phyloP scores from a whole-genome alignment of 441 rosid genomes.

The Theobroma grandiflorum region DNA sequence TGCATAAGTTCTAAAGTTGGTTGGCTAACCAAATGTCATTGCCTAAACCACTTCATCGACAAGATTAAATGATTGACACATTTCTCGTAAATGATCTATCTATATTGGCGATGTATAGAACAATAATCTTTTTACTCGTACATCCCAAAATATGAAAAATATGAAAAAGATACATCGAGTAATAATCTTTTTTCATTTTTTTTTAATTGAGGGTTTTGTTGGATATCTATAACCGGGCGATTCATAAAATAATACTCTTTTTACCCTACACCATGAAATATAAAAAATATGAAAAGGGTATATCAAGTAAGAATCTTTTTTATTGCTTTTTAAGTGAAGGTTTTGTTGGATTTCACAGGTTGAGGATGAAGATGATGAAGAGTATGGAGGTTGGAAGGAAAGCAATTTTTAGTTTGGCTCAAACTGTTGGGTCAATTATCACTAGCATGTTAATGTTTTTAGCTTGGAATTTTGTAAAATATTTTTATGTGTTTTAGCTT shows the following conservation, averaged over 20 bases:
- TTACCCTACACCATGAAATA: too few species aligned
- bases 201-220: background rate
- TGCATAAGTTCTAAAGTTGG: background rate
- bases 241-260: too few species aligned
- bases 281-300: background rate
- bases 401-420: slow-evolving; percentile 41
- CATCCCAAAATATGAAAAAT: background rate
- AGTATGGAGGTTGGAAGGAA: slow-evolving; percentile 81
- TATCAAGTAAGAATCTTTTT: background rate
- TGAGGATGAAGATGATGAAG: slow-evolving; percentile 39
- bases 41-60: too few species aligned
- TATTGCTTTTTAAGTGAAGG: background rate
- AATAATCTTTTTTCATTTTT: background rate
- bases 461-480: background rate
- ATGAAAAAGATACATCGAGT: background rate
- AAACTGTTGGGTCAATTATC: background rate
- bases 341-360: slow-evolving; percentile 40
- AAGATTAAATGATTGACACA: too few species aligned
- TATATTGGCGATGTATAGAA: too few species aligned
- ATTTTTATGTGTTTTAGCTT: background rate
- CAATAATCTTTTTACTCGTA: too few species aligned
- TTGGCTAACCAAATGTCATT: background rate
- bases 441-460: background rate
- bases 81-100: too few species aligned
- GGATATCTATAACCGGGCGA: too few species aligned